Evolutionary conservation across 176 grass and related monocot species (phyloP), one percentile per base, ranked within the genome.

Genomic region (Pontederia crassipes): DNA sequence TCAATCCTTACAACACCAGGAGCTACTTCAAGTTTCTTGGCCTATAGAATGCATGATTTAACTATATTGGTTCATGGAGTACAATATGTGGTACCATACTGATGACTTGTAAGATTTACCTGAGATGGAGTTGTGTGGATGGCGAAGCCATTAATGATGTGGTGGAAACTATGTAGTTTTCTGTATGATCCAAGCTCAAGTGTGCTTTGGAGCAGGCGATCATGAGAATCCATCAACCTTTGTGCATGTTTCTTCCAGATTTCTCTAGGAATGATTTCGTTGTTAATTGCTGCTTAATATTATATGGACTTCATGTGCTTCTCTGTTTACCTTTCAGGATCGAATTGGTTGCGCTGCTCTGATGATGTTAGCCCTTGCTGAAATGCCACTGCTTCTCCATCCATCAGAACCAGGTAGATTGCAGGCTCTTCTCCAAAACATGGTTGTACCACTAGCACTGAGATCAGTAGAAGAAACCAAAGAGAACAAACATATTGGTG

Each of bases 121-220:
- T 80, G 60, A 57, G 68, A 59, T 15, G 64, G 46, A 12, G 79
- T 67, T 12, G 72, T 73, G 64, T 82, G 87, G 20, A 90, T 27
- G 8, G 87, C 87, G 8, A 90, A 90, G 46, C 87, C 87, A 73
- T 74, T 75, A n/a, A 86, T 13, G 20, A 84, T 57, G 65, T 82
- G 76, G 69, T 82, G 82, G 72, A 82, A 90, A 67, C 87, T 85
- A 55, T 74, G 80, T 17, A 90, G 61, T 51, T 85, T 90, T 54
- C 11, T 48, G 69, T 74, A 90, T 12, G 11, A 1, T 2, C 14
- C 78, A 2, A 18, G 48, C n/a, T 72, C 81, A 8, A 79, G 52
- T 8, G 46, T 66, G 63, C 67, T 75, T 28, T 56, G 67, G 47
- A 89, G 82, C 35, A 89, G 72, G 2, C 9, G 48, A 54, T 82